Evolutionary conservation across 1,284 basidiomycete genomes (phyloP), one percentile per base, ranked within the genome.

Genomic region (Wallemia hederae): DNA sequence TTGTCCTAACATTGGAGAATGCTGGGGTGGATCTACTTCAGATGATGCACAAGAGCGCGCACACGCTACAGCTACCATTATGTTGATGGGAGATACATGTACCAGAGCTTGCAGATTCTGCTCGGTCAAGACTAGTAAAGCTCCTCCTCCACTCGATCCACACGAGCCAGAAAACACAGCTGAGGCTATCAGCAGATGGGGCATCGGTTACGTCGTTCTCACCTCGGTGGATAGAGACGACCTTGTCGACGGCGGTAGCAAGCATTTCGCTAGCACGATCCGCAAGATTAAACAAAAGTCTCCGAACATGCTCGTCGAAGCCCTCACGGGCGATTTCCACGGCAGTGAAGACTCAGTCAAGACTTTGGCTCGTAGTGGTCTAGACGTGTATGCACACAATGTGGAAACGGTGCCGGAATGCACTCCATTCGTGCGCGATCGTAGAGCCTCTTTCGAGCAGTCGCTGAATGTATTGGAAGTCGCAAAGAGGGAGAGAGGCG

Each of bases 31-130:
- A 1, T 69, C 68, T 3, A 49, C 39, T 5, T 80, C 78, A 60
- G 77, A 74, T n/a, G 80, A 80, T 24, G 80, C 81, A 61, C 77
- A 77, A 62, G 82, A 83, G 62, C 82, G 80, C 56, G 82, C 81
- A 60, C 79, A 80, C 59, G 94, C 94, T 15, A 99, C 94, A 5
- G 90, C 90, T n/a, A 96, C 90, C 0, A 99, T 99, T 71, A 98
- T 99, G 94, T 74, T 98, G 29, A 98, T 99, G 94, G 94, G 94
- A n/a, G 92, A 98, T 72, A 94, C 89, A 14, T 99, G 94, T 69
- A 99, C 94, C 17, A 80, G 94, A 67, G 94, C 89, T 0, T 99
- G 94, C 73, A 77, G 91, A 60, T 99, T 99, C 71, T 99, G 94
- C 68, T 86, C 91, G 2, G 87, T 99, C 62, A 97, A 97, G 76